Evolutionary conservation across 2,329 filamentous ascomycete genomes (phyloP), one percentile per base, ranked within the genome.

Genomic region (Aspergillus sp.): DNA sequence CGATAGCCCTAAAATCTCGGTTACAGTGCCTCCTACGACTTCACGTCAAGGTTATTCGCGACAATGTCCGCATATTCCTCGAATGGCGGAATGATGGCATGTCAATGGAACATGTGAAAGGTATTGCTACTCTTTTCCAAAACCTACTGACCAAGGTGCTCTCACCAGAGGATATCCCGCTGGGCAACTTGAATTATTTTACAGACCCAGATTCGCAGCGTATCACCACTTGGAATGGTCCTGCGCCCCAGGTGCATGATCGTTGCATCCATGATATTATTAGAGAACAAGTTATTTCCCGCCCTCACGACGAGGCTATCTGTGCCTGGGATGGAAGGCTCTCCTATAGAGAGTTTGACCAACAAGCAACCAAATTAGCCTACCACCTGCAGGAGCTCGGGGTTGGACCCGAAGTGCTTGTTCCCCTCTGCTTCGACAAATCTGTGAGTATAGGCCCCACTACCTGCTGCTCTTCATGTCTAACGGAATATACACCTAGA

Each of bases 141-240:
- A 77, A 79, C 27, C 78, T 83, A 0, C 69, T 86, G 15, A 71
- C 76, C 15, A 70, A 76, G 15, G 77, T 84, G 2, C 61, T 85
- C 13, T 70, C 75, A 3, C 67, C 71, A 4, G 78, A 79, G 0
- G 72, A 75, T 11, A 72, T 71, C 13, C 69, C 72, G 4, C 71
- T 85, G 51, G 77, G 73, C 5, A 71, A 81, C 19, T 70, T 82
- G 22, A 80, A 85, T 66, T 73, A 84, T 3, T 84, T 86, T 63
- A 84, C 78, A 15, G 79, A 83, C 49, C 73, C 79, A 7, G 84
- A 87, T 61, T 80, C 80, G 59, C 75, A 80, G 4, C 82, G 84
- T 54, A 79, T 86, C 44, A 66, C 81, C 6, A 76, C 78, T 5
- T 84, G 83, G 72, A 83, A 82, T 51, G 78, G 77, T 61, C 76